Conservation (phyloP, 2,329 filamentous ascomycete genomes). For the Myriosclerotinia scirpicola region DNA sequence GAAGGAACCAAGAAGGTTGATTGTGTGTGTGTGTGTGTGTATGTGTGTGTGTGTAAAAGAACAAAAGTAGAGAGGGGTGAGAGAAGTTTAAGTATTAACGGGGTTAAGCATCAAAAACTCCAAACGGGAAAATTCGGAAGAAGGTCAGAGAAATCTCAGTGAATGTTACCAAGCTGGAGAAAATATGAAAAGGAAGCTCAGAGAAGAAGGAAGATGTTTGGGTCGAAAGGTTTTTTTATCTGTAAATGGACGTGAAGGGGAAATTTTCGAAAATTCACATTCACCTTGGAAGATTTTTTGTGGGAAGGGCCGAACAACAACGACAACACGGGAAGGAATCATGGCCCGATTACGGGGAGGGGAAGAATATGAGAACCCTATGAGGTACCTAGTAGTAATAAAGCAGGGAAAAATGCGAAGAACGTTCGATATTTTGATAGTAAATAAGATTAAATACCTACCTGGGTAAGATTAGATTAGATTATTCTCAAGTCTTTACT, state of each 20-base stretch:
- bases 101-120: not conserved
- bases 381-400: not conserved
- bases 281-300: not conserved
- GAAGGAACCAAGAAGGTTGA: conserved; percentile 9
- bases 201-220: conserved; percentile 12
- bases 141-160: not conserved
- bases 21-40: not conserved
- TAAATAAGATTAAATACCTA: too few species aligned
- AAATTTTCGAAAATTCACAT: not conserved
- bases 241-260: not conserved
- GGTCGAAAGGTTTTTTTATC: not conserved
- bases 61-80: conserved; percentile 3
- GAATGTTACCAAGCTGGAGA: not conserved
- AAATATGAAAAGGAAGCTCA: not conserved
- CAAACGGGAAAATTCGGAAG: not conserved
- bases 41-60: not conserved
- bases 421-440: not conserved
- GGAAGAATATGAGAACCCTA: not conserved
- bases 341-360: not conserved
- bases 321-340: conserved; percentile 1
- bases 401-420: not conserved
- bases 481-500: too few species aligned
- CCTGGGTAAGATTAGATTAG: too few species aligned
- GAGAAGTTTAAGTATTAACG: not conserved
- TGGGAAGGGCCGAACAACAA: not conserved